These are phyloP conservation scores for Kodamaea sagamina DNA, from an alignment of 805 yeast genomes.

Conservation along the genomic window DNA sequence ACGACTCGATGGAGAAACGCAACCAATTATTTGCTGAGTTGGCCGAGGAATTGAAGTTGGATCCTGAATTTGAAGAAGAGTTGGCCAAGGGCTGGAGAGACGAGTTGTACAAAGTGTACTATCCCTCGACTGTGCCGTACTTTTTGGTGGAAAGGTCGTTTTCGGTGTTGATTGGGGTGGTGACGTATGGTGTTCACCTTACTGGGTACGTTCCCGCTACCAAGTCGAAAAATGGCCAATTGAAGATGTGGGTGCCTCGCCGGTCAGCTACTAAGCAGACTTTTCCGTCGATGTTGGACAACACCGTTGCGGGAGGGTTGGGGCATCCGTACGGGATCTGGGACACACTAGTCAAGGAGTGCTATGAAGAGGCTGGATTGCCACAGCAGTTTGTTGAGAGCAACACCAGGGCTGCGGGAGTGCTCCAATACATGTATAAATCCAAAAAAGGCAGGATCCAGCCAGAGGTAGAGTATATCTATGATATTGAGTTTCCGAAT, in stretches of 20 bases:
- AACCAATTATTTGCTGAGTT: conserved; percentile 42
- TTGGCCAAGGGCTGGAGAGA: conserved; percentile 76
- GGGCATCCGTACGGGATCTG: conserved; percentile 74
- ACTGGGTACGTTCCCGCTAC: conserved; percentile 68
- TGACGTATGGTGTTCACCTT: conserved; percentile 87
- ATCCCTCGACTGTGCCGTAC: conserved; percentile 57
- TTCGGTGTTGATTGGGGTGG: conserved; percentile 78
- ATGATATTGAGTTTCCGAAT: conserved; percentile 62
- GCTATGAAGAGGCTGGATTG: conserved; percentile 91
- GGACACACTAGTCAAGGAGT: conserved; percentile 84
- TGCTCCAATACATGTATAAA: conserved; percentile 63
- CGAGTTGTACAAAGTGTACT: conserved; percentile 76
- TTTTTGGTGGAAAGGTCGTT: conserved; percentile 77
- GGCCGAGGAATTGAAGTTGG: conserved; percentile 42
- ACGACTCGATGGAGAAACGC: conserved; percentile 44
- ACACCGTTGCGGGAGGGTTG: conserved; percentile 93
- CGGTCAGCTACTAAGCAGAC: conserved; percentile 79
- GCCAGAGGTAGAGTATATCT: conserved; percentile 85
- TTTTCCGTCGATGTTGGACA: conserved; percentile 88
- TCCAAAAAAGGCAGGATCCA: conserved; percentile 61
- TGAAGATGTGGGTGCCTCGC: conserved; percentile 81
- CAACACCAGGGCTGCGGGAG: conserved; percentile 57
- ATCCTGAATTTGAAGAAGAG: conserved; percentile 26
- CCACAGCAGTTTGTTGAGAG: conserved; percentile 47
- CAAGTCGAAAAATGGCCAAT: conserved; percentile 36